Conservation (phyloP, 257 asterid species). For the Fraxinus excelsior region DNA sequence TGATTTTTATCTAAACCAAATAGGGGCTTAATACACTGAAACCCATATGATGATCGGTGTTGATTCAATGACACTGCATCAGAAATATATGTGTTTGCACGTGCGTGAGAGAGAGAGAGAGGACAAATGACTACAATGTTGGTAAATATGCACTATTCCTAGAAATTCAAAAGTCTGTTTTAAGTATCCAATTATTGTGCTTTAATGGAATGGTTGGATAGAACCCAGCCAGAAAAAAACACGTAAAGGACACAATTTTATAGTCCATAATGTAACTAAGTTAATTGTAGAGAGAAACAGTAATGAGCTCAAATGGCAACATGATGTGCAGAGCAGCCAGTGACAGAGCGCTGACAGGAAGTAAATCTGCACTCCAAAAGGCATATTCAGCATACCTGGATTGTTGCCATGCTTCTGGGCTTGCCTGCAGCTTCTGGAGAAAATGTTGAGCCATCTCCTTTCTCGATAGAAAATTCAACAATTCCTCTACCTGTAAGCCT, state of each 20-base stretch:
- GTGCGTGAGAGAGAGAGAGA: not conserved
- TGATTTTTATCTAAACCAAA: too few species aligned
- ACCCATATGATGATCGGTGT: not conserved
- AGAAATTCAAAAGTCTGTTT: conserved; percentile 1
- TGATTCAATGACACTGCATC: not conserved
- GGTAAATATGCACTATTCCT: not conserved
- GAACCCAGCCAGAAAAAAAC: not conserved
- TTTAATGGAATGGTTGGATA: not conserved
- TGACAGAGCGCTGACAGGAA: not conserved
- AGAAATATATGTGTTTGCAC: not conserved
- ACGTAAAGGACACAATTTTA: not conserved
- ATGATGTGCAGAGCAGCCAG: not conserved
- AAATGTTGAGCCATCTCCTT: conserved; percentile 84
- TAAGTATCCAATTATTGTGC: not conserved
- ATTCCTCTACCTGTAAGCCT: conserved; percentile 98
- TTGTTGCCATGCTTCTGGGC: conserved; percentile 60
- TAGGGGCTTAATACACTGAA: not conserved
- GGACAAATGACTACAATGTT: too few species aligned
- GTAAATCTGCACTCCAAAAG: conserved; percentile 13
- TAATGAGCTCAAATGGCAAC: not conserved
- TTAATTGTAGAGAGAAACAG: conserved; percentile 3
- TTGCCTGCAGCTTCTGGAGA: conserved; percentile 85
- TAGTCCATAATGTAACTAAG: not conserved
- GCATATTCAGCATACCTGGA: conserved; percentile 52
- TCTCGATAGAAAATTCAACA: conserved; percentile 83